phyloP scores from a whole-genome alignment of 2,329 filamentous ascomycete genomes.

The Nothomitra cinnamomea region DNA sequence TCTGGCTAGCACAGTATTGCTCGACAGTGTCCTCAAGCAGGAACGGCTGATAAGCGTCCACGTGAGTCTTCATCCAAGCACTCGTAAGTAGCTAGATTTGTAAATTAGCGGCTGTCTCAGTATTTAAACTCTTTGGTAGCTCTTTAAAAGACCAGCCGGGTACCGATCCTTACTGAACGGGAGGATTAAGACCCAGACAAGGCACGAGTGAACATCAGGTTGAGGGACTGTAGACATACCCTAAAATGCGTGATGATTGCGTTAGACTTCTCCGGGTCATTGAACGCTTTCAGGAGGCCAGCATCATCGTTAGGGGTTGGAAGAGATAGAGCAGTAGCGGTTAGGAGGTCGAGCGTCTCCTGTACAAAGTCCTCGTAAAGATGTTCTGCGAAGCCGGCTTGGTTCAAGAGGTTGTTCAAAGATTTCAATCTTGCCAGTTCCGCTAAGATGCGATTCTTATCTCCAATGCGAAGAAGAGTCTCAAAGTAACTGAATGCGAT shows the following conservation, averaged over 20 bases:
- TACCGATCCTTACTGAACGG: no score
- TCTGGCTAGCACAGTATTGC: slow-evolving; percentile 49
- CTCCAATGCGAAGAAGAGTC: slow-evolving; percentile 51
- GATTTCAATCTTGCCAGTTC: slow-evolving; percentile 58
- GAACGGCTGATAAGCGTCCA: slow-evolving; percentile 53
- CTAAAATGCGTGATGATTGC: slow-evolving; percentile 72
- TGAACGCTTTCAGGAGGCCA: slow-evolving; percentile 47
- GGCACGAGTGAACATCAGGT: neutral
- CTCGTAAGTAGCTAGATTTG: slow-evolving; percentile 55
- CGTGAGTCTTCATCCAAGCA: slow-evolving; percentile 65
- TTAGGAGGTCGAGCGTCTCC: slow-evolving; percentile 52
- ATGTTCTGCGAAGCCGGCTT: slow-evolving; percentile 49
- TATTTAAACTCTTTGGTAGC: neutral
- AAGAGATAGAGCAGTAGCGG: slow-evolving; percentile 32
- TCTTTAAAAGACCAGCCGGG: slow-evolving; percentile 7
- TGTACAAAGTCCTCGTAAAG: slow-evolving; percentile 74
- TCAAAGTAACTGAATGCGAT: slow-evolving; percentile 92
- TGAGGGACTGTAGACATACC: slow-evolving; percentile 23
- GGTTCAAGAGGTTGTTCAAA: slow-evolving; percentile 52
- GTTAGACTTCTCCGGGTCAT: slow-evolving; percentile 48
- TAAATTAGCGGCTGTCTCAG: slow-evolving; percentile 7
- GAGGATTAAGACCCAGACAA: no score
- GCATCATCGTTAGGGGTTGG: neutral
- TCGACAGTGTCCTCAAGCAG: slow-evolving; percentile 44
- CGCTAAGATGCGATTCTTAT: slow-evolving; percentile 44